Conservation (phyloP, 768 basidiomycete species). For the Coprinopsis cinerea region DNA sequence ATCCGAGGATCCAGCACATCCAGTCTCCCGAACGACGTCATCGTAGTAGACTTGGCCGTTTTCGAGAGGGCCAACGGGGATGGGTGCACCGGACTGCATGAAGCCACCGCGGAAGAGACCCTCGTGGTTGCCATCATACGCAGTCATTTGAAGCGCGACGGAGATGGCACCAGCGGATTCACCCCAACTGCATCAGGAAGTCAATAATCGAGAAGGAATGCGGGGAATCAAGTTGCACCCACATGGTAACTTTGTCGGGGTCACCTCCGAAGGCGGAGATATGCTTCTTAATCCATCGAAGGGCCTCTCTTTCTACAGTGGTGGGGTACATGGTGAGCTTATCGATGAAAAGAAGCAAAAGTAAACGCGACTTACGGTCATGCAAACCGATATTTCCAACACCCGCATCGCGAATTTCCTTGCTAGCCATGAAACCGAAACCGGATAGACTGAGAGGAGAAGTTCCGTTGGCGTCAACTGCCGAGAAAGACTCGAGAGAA, state of each 20-base stretch:
- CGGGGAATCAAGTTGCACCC: too few species aligned
- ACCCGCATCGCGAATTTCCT: constrained; percentile 23
- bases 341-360: not conserved
- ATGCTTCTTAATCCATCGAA: constrained; percentile 54
- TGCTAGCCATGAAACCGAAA: constrained; percentile 26
- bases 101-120: constrained; percentile 36
- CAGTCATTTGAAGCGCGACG: constrained; percentile 35
- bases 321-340: not conserved
- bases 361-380: constrained; percentile 22
- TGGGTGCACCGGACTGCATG: constrained; percentile 38
- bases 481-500: not conserved
- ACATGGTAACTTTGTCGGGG: constrained; percentile 40
- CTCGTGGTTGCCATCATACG: constrained; percentile 29
- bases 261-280: constrained; percentile 54
- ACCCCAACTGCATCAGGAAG: constrained; percentile 32
- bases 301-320: constrained; percentile 29
- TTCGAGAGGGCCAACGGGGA: constrained; percentile 18
- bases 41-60: constrained; percentile 29
- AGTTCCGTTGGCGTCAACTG: not conserved
- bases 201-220: not conserved
- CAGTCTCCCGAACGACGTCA: constrained; percentile 28
- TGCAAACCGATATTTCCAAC: constrained; percentile 25
- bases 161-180: constrained; percentile 51
- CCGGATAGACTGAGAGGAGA: constrained; percentile 17
- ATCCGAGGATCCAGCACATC: constrained; percentile 28